phyloP scores from a whole-genome alignment of 805 yeast genomes.

The Candida sakaeoensis region DNA sequence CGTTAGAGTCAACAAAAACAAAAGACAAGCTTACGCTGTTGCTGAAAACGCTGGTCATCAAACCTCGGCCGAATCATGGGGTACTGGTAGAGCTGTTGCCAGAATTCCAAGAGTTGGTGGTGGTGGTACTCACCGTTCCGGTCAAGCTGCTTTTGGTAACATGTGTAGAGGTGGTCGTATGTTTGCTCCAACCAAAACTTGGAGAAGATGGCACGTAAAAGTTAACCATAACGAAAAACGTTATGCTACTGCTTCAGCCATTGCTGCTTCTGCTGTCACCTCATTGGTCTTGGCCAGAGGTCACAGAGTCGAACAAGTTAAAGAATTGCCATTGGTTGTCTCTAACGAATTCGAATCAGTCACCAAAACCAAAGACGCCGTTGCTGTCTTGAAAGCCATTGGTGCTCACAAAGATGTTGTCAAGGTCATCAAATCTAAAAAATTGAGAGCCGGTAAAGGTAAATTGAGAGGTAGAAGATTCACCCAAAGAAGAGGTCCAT shows the following conservation, averaged over 20 bases:
- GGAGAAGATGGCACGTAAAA: slow-evolving; percentile 99
- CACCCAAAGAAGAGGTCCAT: slow-evolving; percentile 99
- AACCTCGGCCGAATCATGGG: slow-evolving; percentile 99
- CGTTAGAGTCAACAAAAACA: slow-evolving; percentile 99
- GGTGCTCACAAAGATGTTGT: slow-evolving; percentile 98
- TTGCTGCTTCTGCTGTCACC: slow-evolving; percentile 98
- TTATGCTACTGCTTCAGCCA: slow-evolving; percentile 99
- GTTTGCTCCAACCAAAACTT: slow-evolving; percentile 99
- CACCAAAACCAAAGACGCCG: slow-evolving; percentile 97
- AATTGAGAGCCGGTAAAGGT: slow-evolving; percentile 99
- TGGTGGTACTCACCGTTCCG: slow-evolving; percentile 99
- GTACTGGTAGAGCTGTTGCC: slow-evolving; percentile 99
- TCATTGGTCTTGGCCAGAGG: slow-evolving; percentile 99
- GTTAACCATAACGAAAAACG: slow-evolving; percentile 99
- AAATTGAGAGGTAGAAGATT: slow-evolving; percentile 99
- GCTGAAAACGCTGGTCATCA: slow-evolving; percentile 99
- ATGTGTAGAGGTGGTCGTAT: slow-evolving; percentile 99
- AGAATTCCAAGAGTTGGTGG: slow-evolving; percentile 99
- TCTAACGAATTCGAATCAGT: slow-evolving; percentile 88
- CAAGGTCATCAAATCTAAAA: slow-evolving; percentile 98
- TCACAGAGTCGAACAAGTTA: slow-evolving; percentile 97
- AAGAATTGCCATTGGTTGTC: slow-evolving; percentile 98
- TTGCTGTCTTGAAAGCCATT: slow-evolving; percentile 95
- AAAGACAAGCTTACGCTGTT: slow-evolving; percentile 99
- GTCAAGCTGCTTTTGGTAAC: slow-evolving; percentile 99